phyloP scores from a whole-genome alignment of 179 eudicot genomes.

The Actinidia polygama region DNA sequence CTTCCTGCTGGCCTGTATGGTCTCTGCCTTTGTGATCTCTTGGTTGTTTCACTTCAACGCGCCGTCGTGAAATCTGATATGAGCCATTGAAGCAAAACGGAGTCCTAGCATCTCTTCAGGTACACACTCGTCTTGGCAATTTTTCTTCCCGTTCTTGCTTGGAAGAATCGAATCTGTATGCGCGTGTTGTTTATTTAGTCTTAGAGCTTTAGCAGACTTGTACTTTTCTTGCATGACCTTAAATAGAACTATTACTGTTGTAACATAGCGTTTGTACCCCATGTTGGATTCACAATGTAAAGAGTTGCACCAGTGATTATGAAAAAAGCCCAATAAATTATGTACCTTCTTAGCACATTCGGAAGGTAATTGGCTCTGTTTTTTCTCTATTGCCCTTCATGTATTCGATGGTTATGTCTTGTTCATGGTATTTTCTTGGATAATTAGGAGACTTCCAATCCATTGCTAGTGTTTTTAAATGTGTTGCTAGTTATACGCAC shows the following conservation, averaged over 20 bases:
- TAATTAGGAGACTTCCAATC: not conserved
- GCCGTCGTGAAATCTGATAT: conserved; percentile 44
- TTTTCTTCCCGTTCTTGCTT: conserved; percentile 2
- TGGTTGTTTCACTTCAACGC: conserved; percentile 93
- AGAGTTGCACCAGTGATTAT: not conserved
- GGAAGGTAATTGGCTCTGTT: not conserved
- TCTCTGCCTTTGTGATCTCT: conserved; percentile 84
- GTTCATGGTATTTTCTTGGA: not conserved
- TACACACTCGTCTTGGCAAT: not conserved
- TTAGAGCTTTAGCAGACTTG: conserved; percentile 8
- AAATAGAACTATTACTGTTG: not conserved
- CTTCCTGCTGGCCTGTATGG: conserved; percentile 85
- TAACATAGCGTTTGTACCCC: not conserved
- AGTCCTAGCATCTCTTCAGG: not conserved
- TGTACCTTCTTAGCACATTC: not conserved
- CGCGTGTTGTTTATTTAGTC: not conserved
- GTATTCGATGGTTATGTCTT: not conserved
- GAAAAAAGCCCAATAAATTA: not conserved
- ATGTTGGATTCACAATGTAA: not conserved
- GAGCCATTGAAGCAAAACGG: not conserved
- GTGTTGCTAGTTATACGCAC: no score
- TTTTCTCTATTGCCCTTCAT: not conserved
- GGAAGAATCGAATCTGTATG: not conserved
- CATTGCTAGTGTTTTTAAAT: not conserved
- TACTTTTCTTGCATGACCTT: not conserved